phyloP scores from a whole-genome alignment of 441 rosid species.

The Francoa sonchifolia region DNA sequence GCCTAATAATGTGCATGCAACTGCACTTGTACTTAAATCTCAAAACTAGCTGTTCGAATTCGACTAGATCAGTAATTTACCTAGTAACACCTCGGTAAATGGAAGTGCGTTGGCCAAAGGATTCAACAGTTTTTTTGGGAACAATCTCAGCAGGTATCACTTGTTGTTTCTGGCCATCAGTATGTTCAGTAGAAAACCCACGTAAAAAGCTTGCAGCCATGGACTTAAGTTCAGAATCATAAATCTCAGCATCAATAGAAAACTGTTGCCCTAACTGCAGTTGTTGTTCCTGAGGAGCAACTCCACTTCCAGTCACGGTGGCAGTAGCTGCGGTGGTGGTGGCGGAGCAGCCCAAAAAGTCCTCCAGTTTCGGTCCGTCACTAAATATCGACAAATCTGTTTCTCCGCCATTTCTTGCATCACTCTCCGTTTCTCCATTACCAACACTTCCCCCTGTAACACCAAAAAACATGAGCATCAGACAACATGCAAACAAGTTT shows the following conservation, averaged over 20 bases:
- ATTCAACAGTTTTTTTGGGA: constrained; percentile 50
- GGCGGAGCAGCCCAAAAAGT: constrained; percentile 47
- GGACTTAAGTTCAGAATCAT: constrained; percentile 61
- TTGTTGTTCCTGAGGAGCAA: too few species aligned
- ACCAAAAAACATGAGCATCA: too few species aligned
- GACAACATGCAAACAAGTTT: too few species aligned
- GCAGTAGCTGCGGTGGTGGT: constrained; percentile 1
- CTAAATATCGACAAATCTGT: constrained; percentile 31
- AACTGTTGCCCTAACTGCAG: too few species aligned
- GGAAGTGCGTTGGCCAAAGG: constrained; percentile 88
- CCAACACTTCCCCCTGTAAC: too few species aligned
- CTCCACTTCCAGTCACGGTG: too few species aligned
- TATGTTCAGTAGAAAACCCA: constrained; percentile 24
- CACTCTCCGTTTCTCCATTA: too few species aligned
- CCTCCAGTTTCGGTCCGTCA: constrained; percentile 53
- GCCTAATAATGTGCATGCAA: background rate
- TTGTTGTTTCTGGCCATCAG: constrained; percentile 20
- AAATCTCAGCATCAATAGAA: constrained; percentile 29
- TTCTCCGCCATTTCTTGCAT: constrained; percentile 16
- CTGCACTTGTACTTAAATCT: too few species aligned
- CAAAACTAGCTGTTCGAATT: too few species aligned
- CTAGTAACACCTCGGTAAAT: constrained; percentile 88
- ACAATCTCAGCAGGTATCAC: constrained; percentile 3
- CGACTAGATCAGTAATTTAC: constrained; percentile 30
- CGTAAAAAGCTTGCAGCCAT: constrained; percentile 69